A percentile compares a stretch with the other conserved stretches of the same genome.
These are phyloP conservation scores for Thielaviopsis cerberus DNA, from an alignment of 2,329 filamentous ascomycete genomes.

Conservation along the genomic window DNA sequence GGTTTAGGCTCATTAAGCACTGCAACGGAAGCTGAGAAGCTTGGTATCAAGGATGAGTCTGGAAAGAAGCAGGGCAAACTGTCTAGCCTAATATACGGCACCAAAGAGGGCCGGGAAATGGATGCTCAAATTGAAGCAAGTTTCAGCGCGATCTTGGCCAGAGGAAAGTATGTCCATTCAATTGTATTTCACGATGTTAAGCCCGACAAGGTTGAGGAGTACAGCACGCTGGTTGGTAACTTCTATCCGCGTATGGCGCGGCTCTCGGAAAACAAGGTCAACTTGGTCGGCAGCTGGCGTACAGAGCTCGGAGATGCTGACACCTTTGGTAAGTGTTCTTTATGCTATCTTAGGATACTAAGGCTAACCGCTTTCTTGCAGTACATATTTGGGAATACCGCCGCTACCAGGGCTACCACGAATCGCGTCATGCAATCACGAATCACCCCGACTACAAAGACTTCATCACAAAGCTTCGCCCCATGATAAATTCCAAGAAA, in stretches of 20 bases:
- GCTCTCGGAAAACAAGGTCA: slow-evolving; percentile 74
- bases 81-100: slow-evolving; percentile 86
- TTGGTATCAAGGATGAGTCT: slow-evolving; percentile 25
- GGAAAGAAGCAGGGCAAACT: slow-evolving; percentile 54
- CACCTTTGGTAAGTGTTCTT: slow-evolving; percentile 59
- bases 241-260: slow-evolving; percentile 88
- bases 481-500: slow-evolving; percentile 66
- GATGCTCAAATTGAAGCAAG: slow-evolving; percentile 91
- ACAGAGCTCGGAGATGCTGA: slow-evolving; percentile 95
- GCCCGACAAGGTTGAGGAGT: slow-evolving; percentile 88
- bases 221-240: slow-evolving; percentile 67
- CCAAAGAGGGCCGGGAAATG: slow-evolving; percentile 81
- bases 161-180: slow-evolving; percentile 95
- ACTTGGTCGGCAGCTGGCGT: slow-evolving; percentile 93
- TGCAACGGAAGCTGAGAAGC: slow-evolving; percentile 24
- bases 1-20: slow-evolving; percentile 43
- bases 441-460: slow-evolving; percentile 64
- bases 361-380: slow-evolving; percentile 20
- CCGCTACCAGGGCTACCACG: slow-evolving; percentile 87
- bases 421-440: slow-evolving; percentile 70
- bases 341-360: not conserved
- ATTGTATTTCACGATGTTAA: slow-evolving; percentile 94
- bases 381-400: slow-evolving; percentile 99
- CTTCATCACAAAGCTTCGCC: slow-evolving; percentile 71
- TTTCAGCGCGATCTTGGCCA: slow-evolving; percentile 83